Conservation (phyloP, 2,329 filamentous ascomycete genomes). For the Colletotrichum abscissum region DNA sequence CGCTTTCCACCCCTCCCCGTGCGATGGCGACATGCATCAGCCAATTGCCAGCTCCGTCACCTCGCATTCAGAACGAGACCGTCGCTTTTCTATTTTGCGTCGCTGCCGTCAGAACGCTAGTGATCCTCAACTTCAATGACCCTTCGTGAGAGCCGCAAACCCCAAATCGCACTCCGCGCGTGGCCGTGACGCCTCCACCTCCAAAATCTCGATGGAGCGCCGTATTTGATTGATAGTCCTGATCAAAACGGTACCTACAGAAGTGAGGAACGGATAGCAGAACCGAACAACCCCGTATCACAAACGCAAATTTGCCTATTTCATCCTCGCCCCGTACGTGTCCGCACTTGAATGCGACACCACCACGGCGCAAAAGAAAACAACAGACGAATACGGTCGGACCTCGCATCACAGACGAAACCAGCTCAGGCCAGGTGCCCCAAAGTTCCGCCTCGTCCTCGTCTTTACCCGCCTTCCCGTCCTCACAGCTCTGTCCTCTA, state of each 20-base stretch:
- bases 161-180: background rate
- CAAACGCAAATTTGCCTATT: background rate
- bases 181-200: background rate
- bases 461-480: background rate
- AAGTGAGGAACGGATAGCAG: too few relatives aligned
- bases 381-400: constrained; percentile 25
- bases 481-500: background rate
- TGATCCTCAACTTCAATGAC: background rate
- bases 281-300: background rate
- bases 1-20: background rate
- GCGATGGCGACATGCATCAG: constrained; percentile 20
- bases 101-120: constrained; percentile 18
- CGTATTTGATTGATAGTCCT: background rate
- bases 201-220: background rate
- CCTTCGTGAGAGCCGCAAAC: background rate
- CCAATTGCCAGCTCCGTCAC: constrained; percentile 8
- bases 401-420: constrained; percentile 22
- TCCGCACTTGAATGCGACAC: background rate
- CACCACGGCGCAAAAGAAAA: constrained; percentile 6
- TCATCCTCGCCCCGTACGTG: background rate
- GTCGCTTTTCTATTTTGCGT: background rate
- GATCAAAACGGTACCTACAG: background rate
- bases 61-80: constrained; percentile 11
- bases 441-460: background rate
- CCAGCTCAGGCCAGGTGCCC: background rate